A percentile compares a stretch with the other conserved stretches of the same genome.
Conservation (phyloP, 2,329 filamentous ascomycete genomes). For the Monilinia polystroma region DNA sequence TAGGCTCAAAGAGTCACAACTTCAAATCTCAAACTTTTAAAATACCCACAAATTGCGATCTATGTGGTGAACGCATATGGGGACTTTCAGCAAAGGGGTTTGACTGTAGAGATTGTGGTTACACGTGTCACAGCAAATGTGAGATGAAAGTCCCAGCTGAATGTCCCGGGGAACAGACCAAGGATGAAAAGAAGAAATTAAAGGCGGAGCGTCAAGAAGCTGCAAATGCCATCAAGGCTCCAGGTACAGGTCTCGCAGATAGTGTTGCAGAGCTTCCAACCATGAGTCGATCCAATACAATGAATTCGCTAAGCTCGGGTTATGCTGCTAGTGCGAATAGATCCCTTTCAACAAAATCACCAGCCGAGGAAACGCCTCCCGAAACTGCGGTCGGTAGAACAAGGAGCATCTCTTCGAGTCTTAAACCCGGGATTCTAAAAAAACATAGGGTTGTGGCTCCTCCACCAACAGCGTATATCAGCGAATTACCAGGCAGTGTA, state of each 20-base stretch:
- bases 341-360: constrained; percentile 62
- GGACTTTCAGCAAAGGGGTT: constrained; percentile 94
- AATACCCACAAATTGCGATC: constrained; percentile 96
- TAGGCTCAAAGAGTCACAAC: constrained; percentile 92
- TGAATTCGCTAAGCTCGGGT: constrained; percentile 85
- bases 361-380: constrained; percentile 51
- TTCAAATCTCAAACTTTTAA: constrained; percentile 99
- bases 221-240: constrained; percentile 51
- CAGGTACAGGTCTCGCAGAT: constrained; percentile 41
- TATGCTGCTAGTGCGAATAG: constrained; percentile 78
- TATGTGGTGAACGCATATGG: constrained; percentile 97
- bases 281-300: constrained; percentile 75
- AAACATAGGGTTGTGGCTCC: constrained; percentile 82
- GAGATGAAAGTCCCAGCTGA: constrained; percentile 98
- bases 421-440: constrained; percentile 39
- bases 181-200: constrained; percentile 93
- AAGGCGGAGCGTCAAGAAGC: constrained; percentile 82
- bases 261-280: constrained; percentile 63
- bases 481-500: constrained; percentile 56
- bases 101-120: constrained; percentile 93
- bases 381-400: constrained; percentile 30
- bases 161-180: constrained; percentile 88
- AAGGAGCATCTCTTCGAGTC: constrained; percentile 27
- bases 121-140: constrained; percentile 97
- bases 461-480: constrained; percentile 78